Conservation (phyloP, 2,329 filamentous ascomycete species). For the Microsporum ferrugineum region DNA sequence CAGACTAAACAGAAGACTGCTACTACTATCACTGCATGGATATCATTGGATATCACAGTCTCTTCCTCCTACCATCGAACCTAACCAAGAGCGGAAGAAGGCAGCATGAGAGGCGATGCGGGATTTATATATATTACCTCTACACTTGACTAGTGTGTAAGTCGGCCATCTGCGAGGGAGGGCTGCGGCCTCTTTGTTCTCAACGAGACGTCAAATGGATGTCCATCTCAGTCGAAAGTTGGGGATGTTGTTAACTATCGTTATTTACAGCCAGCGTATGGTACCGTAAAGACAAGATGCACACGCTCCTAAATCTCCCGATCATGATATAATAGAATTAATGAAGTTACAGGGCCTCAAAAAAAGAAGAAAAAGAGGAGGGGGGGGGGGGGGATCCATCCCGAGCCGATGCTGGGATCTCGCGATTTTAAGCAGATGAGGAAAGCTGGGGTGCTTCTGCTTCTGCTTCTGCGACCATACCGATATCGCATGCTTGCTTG, state of each 20-base stretch:
- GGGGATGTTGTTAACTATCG: no score
- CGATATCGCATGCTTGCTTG: conserved; percentile 2
- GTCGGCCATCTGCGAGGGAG: not conserved
- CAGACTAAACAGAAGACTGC: no score
- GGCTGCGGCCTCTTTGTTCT: not conserved
- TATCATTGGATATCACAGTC: not conserved
- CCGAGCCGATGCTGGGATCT: not conserved
- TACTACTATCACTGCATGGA: not conserved
- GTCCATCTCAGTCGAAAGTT: no score
- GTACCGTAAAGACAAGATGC: not conserved
- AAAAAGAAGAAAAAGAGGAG: not conserved
- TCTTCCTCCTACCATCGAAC: not conserved
- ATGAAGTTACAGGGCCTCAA: not conserved
- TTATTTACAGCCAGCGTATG: not conserved
- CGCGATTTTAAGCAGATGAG: not conserved
- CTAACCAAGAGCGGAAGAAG: not conserved
- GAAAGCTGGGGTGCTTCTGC: not conserved
- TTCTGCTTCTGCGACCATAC: no score
- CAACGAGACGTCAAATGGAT: not conserved
- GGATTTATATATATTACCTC: not conserved
- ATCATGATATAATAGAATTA: not conserved
- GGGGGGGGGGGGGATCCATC: not conserved
- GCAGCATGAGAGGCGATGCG: not conserved
- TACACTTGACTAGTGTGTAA: not conserved
- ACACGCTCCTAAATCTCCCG: not conserved